phyloP scores from a whole-genome alignment of 345 rosid species.

The Populus davidiana region DNA sequence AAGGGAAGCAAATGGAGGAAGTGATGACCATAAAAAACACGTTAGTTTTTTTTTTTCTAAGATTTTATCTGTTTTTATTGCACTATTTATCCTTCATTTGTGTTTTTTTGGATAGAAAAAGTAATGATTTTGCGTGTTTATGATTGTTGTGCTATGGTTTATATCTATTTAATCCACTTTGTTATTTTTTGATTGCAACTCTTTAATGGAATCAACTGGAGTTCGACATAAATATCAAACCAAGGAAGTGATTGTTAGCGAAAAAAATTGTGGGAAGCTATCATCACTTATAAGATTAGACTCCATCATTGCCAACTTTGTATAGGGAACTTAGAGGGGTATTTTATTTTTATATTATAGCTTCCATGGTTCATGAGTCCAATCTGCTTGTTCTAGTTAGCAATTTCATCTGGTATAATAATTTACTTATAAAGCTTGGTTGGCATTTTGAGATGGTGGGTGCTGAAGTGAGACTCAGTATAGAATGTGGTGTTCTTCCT shows the following conservation, averaged over 20 bases:
- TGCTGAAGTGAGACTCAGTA: background rate
- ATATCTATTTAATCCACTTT: background rate
- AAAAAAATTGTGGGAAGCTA: background rate
- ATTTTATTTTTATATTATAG: background rate
- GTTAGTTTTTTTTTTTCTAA: constrained; percentile 38
- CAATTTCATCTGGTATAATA: background rate
- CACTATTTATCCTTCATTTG: background rate
- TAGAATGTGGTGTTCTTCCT: background rate
- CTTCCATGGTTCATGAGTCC: background rate
- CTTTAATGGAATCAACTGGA: background rate
- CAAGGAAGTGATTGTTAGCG: background rate
- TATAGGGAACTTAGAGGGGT: background rate
- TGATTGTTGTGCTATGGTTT: background rate
- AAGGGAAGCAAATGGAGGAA: constrained; percentile 89
- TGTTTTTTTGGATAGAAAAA: background rate
- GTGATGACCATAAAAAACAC: constrained; percentile 87
- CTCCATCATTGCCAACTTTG: background rate
- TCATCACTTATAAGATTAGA: background rate
- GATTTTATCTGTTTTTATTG: background rate
- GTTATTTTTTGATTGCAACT: background rate
- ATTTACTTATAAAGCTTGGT: background rate
- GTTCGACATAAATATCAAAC: background rate
- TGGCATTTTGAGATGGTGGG: background rate
- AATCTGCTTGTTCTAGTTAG: background rate
- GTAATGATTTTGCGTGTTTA: background rate